Conservation (phyloP, 2,329 filamentous ascomycete genomes). For the Penicillium verrucosum region DNA sequence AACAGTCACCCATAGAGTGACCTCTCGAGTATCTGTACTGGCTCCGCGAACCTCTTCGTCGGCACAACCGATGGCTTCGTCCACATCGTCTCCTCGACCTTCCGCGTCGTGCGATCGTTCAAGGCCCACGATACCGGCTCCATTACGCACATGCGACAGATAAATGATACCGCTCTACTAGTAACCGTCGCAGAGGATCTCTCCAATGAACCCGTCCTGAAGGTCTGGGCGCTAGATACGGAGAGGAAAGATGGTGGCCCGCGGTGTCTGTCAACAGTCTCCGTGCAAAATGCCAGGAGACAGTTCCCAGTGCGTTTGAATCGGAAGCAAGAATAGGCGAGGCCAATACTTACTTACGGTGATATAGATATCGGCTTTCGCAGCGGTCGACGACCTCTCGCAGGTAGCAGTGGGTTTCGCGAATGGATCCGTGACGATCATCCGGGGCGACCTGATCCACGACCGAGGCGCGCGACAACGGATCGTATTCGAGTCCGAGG, state of each 20-base stretch:
- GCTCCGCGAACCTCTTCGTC: conserved; percentile 84
- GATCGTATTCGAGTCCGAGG: conserved; percentile 93
- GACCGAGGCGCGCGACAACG: conserved; percentile 92
- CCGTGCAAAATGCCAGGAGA: conserved; percentile 83
- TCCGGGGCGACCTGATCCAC: conserved; percentile 90
- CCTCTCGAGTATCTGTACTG: conserved; percentile 78
- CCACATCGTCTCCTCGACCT: conserved; percentile 79
- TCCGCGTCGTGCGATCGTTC: conserved; percentile 84
- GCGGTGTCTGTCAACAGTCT: conserved; percentile 79
- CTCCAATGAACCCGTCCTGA: conserved; percentile 79
- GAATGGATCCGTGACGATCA: conserved; percentile 89
- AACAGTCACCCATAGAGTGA: conserved; percentile 51
- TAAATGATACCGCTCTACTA: conserved; percentile 80
- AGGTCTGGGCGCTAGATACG: conserved; percentile 96
- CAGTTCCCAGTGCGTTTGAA: conserved; percentile 72
- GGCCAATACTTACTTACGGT: conserved; percentile 1
- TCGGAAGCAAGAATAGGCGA: too few species aligned
- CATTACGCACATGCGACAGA: conserved; percentile 88
- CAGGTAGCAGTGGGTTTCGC: conserved; percentile 95
- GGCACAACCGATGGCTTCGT: conserved; percentile 82
- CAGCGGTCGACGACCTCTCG: conserved; percentile 79
- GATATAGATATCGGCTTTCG: conserved; percentile 69
- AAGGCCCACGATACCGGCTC: conserved; percentile 72
- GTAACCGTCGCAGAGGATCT: conserved; percentile 82
- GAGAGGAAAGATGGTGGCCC: conserved; percentile 92